Conservation (phyloP, 1,139 yeast genomes). For the Torulaspora pretoriensis region DNA sequence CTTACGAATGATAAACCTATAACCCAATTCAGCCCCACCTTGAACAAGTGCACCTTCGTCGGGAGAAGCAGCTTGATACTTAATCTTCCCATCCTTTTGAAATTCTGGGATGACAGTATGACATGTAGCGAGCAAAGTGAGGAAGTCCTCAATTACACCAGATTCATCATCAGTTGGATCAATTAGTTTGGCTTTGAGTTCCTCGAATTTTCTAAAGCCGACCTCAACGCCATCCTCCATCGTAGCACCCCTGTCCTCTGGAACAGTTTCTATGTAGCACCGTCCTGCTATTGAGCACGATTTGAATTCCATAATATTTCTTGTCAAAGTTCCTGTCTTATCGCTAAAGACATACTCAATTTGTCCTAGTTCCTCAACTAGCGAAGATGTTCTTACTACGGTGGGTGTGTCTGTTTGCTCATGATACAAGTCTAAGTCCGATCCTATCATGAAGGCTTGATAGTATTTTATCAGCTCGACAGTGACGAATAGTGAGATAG, state of each 20-base stretch:
- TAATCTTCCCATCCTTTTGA: constrained; percentile 56
- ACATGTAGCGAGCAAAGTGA: constrained; percentile 83
- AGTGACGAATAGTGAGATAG: constrained; percentile 90
- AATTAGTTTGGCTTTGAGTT: constrained; percentile 51
- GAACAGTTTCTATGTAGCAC: constrained; percentile 82
- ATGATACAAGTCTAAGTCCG: constrained; percentile 90
- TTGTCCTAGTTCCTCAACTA: constrained; percentile 95
- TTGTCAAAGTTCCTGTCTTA: constrained; percentile 91
- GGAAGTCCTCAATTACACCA: constrained; percentile 71
- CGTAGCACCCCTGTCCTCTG: constrained; percentile 80
- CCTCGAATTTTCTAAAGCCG: constrained; percentile 73
- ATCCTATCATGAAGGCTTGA: constrained; percentile 89
- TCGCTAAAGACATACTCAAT: constrained; percentile 93
- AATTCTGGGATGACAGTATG: constrained; percentile 97
- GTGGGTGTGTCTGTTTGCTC: constrained; percentile 89
- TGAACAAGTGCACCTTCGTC: constrained; percentile 98
- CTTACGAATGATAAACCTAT: constrained; percentile 74
- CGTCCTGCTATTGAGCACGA: constrained; percentile 92
- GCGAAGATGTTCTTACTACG: constrained; percentile 87
- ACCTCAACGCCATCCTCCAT: constrained; percentile 74
- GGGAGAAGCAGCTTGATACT: constrained; percentile 98
- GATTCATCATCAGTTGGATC: constrained; percentile 47
- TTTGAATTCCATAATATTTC: constrained; percentile 94
- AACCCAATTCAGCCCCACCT: constrained; percentile 90
- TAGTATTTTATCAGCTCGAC: constrained; percentile 93